phyloP scores from a whole-genome alignment of 441 rosid genomes.

The Syzygium malaccense region DNA sequence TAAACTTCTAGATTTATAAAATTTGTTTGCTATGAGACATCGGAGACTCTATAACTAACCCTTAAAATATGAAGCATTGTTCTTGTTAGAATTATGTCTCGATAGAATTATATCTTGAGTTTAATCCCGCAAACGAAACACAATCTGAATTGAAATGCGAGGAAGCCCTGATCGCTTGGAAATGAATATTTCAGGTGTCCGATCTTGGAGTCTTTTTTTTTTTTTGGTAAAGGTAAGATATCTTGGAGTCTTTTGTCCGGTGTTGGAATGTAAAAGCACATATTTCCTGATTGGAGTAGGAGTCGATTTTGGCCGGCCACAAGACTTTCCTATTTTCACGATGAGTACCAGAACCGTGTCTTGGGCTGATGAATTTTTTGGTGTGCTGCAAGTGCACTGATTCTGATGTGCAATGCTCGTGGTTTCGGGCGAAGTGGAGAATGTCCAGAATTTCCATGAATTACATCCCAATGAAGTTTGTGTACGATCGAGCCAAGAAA shows the following conservation, averaged over 20 bases:
- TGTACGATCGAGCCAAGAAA: neutral
- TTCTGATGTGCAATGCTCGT: neutral
- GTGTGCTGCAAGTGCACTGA: neutral
- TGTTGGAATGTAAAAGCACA: neutral
- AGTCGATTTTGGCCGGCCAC: neutral
- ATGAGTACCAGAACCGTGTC: neutral
- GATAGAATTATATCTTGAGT: neutral
- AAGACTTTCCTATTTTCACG: neutral
- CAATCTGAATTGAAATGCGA: neutral
- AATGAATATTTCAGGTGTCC: neutral
- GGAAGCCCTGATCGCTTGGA: neutral
- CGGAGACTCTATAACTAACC: too few species aligned
- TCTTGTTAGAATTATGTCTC: neutral
- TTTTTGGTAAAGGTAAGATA: too few species aligned
- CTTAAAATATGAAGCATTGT: neutral
- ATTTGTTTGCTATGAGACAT: too few species aligned
- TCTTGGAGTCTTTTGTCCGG: neutral
- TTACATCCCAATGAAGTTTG: neutral
- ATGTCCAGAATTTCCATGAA: neutral
- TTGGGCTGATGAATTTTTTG: neutral
- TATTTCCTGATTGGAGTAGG: neutral
- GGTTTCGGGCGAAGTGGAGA: neutral
- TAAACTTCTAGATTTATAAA: too few species aligned
- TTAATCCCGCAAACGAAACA: neutral
- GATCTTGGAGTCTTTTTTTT: too few species aligned